phyloP scores from a whole-genome alignment of 139 green algal genomes.

The Chlorella ohadii region DNA sequence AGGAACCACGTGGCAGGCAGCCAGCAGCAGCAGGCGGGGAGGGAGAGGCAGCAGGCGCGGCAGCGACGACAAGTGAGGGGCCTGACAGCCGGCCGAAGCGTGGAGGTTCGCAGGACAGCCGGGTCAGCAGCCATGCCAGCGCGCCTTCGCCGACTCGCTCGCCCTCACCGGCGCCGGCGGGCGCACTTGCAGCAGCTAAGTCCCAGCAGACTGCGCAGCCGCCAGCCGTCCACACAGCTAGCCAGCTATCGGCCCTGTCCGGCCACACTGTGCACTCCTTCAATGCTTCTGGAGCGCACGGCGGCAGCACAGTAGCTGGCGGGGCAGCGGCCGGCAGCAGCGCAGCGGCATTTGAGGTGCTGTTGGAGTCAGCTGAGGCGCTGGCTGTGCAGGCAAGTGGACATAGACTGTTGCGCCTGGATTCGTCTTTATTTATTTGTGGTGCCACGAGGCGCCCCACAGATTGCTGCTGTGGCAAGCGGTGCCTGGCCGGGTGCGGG shows the following conservation, averaged over 20 bases:
- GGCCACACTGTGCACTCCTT: conserved; percentile 22
- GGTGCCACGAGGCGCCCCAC: no score
- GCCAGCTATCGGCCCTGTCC: conserved; percentile 15
- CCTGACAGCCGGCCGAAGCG: background rate
- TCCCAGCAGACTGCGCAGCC: background rate
- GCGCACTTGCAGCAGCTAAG: background rate
- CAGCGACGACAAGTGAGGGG: background rate
- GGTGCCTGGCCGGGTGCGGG: no score
- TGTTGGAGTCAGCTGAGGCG: conserved; percentile 4
- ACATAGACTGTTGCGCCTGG: no score
- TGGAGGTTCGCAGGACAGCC: background rate
- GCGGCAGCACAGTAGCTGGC: background rate
- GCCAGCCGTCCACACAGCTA: background rate
- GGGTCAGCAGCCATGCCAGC: conserved; percentile 22
- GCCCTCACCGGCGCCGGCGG: background rate
- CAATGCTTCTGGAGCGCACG: background rate
- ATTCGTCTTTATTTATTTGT: no score
- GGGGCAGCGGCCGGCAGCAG: background rate
- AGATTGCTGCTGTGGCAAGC: no score
- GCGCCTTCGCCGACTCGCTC: background rate
- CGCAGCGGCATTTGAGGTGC: conserved; percentile 10
- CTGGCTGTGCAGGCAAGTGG: conserved; percentile 17
- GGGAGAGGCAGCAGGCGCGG: background rate
- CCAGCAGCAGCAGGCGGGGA: background rate
- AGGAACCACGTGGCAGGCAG: background rate